phyloP scores from a whole-genome alignment of 257 asterid species.

The Solanum pennellii region DNA sequence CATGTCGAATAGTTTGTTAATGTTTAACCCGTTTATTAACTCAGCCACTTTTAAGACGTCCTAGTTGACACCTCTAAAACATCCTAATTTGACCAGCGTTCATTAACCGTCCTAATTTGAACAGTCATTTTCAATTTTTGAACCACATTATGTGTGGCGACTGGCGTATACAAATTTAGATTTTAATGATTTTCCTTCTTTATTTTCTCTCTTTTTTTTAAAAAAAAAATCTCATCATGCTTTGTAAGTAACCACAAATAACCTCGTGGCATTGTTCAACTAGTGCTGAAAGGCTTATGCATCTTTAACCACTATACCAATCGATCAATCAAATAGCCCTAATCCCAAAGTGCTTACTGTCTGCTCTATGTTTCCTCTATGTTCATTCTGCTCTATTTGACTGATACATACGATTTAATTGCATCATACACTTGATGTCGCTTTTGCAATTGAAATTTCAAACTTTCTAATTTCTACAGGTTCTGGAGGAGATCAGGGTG shows the following conservation, averaged over 20 bases:
- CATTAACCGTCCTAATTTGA: not conserved
- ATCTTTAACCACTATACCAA: not conserved
- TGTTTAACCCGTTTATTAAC: not conserved
- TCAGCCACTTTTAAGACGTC: not conserved
- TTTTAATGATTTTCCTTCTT: not conserved
- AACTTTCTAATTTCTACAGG: conserved; percentile 29
- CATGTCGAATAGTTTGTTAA: not conserved
- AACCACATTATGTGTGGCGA: not conserved
- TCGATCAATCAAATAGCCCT: not conserved
- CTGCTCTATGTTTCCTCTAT: not conserved
- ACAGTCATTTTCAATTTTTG: not conserved
- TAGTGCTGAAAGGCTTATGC: not conserved
- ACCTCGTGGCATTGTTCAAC: not conserved
- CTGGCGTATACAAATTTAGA: not conserved
- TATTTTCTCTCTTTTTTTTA: not conserved
- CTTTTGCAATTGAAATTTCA: not conserved
- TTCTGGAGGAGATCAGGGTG: conserved; percentile 82
- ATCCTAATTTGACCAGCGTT: not conserved
- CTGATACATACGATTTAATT: conserved; percentile 1
- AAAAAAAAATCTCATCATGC: not conserved
- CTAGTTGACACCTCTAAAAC: not conserved
- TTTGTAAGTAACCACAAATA: not conserved
- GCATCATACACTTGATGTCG: not conserved
- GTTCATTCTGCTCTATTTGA: conserved; percentile 4
- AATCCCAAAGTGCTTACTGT: not conserved